Conservation (phyloP, 176 grass and related monocot species). For the Cenchrus americanus region DNA sequence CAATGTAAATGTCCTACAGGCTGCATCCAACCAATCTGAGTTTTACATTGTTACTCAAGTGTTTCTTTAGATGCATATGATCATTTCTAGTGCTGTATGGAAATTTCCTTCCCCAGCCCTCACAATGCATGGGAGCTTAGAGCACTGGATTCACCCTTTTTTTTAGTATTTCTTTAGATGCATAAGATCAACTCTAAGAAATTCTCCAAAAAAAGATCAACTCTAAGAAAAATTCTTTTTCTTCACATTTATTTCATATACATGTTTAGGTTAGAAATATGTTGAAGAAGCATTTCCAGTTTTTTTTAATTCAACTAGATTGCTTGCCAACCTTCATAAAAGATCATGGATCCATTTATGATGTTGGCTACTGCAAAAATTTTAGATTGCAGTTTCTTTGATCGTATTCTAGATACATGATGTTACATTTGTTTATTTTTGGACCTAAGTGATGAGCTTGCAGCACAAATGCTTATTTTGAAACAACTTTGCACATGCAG, state of each 20-base stretch:
- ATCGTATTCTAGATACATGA: neutral
- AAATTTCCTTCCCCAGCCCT: neutral
- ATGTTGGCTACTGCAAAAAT: neutral
- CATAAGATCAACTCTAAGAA: conserved; percentile 17
- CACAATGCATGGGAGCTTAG: neutral
- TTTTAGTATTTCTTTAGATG: neutral
- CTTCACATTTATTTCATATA: conserved; percentile 19
- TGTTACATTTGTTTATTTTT: neutral
- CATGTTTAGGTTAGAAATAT: neutral
- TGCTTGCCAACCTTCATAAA: conserved; percentile 24
- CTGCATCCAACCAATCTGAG: neutral
- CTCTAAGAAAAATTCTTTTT: neutral
- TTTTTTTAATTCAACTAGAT: conserved; percentile 16
- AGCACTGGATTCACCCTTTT: neutral
- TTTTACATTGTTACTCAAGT: conserved; percentile 25
- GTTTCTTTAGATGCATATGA: conserved; percentile 8
- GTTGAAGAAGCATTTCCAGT: neutral
- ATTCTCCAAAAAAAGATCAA: neutral
- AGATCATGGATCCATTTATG: conserved; percentile 24
- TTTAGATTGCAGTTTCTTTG: neutral
- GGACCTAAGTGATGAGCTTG: conserved; percentile 8
- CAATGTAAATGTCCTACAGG: conserved; percentile 65
- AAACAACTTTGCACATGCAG: neutral
- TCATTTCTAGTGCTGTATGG: neutral
- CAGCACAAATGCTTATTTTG: neutral